Percentiles rank a stretch among this genome's conserved stretches.
Evolutionary conservation across 164 flowering plant genomes (phyloP).

Genomic region (Berberis thunbergii): DNA sequence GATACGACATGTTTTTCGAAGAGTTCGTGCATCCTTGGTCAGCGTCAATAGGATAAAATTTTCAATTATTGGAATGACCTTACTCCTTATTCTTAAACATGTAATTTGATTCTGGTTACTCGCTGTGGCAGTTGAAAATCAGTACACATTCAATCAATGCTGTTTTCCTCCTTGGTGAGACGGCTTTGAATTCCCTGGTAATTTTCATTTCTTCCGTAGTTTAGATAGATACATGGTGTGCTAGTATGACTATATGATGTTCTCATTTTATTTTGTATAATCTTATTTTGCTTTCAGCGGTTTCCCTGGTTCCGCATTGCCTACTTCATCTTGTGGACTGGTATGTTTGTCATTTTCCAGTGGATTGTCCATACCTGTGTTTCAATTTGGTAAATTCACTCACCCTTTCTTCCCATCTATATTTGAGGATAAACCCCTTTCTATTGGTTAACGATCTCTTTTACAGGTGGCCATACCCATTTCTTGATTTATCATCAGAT

Average conservation of each 20-base stretch:
- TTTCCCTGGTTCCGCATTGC: slow-evolving; percentile 86
- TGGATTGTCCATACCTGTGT: slow-evolving; percentile 83
- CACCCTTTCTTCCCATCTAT: neutral
- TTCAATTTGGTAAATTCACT: slow-evolving; percentile 38
- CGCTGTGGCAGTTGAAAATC: slow-evolving; percentile 49
- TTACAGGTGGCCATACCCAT: slow-evolving; percentile 55
- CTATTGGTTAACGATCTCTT: neutral
- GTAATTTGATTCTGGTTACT: neutral
- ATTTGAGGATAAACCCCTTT: neutral
- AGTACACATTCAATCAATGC: slow-evolving; percentile 82
- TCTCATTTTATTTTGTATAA: neutral
- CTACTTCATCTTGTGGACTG: slow-evolving; percentile 78
- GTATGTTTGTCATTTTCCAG: slow-evolving; percentile 56
- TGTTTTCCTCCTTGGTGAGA: slow-evolving; percentile 68
- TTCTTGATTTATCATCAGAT: slow-evolving; percentile 57
- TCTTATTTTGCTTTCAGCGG: slow-evolving; percentile 28
- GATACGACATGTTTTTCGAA: too few relatives aligned
- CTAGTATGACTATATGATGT: neutral
- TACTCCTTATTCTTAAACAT: neutral
- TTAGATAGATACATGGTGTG: neutral
- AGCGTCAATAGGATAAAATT: too few relatives aligned
- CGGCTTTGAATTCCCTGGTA: slow-evolving; percentile 74
- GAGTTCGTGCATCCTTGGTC: too few relatives aligned
- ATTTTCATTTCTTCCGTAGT: slow-evolving; percentile 10
- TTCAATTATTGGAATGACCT: neutral